Base-by-base conservation (phyloP, 192 early-diverging fungal genomes). In the Coemansia sp. region DNA sequence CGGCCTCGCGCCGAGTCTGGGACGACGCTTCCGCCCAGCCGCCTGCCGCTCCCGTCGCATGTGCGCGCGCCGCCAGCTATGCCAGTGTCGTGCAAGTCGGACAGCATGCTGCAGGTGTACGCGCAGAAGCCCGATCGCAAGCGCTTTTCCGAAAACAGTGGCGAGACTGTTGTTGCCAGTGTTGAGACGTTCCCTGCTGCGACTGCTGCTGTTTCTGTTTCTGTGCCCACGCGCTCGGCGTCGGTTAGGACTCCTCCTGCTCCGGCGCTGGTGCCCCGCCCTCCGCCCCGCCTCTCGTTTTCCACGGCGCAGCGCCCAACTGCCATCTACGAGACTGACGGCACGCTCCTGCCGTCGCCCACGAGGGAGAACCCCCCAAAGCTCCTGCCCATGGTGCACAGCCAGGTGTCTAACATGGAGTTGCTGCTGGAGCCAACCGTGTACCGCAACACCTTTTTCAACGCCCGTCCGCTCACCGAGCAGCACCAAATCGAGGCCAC, bases 81-180 rank as follows among this genome's bases (percentile, higher is more conserved):
- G 56, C 36, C 36, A 20, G 24, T 25, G 47, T 38, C 56, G 17
- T 58, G 19, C 56, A 58, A 58, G 19, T 58, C 56, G 36, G 56
- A 58, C 31, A 58, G 56, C 56, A 10, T 58, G 56, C 56, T 58
- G 56, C 56, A 58, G 56, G 56, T 58, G 56, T 58, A 58, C 56
- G 19, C 20, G 32, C 56, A 58, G 46, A 6, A 38, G 46, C 2
- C 47, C 15, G 56, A 58, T 38, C 46, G 67, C 3, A 82, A 82
- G 67, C 62, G 79, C 59, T 73, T 82, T 36, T 82, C 79, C n/a
- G 79, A 76, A 37, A 76, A 82, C 74, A 82, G 79, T 70, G 79
- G 79, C n/a, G 69, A 67, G 10, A 82, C 79, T 0, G 63, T 68
- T 24, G 63, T 62, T 29, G 64, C 73, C 63, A 62, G 67, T 60